Conservation (phyloP, 2,329 filamentous ascomycete genomes). For the Botrytis porri region DNA sequence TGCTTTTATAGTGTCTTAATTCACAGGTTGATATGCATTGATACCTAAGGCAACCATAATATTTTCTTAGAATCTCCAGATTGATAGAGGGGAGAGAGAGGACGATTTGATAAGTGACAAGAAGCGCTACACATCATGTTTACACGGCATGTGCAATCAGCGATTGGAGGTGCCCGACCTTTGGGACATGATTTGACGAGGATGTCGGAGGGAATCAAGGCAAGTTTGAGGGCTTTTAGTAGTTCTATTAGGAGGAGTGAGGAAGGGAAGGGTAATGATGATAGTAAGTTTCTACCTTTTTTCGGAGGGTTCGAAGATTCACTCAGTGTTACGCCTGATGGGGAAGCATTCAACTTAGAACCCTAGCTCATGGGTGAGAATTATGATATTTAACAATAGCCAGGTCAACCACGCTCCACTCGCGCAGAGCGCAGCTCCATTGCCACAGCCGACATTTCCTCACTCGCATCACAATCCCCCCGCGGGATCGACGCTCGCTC, state of each 20-base stretch:
- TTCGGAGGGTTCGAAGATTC: not conserved
- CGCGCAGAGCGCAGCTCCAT: slow-evolving; percentile 27
- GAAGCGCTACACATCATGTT: slow-evolving; percentile 34
- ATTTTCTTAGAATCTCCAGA: slow-evolving; percentile 3
- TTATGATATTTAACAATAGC: not conserved
- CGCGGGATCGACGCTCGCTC: slow-evolving; percentile 38
- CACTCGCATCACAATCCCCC: slow-evolving; percentile 29
- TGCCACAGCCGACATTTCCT: slow-evolving; percentile 34
- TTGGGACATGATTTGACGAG: slow-evolving; percentile 31
- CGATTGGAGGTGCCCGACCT: slow-evolving; percentile 36
- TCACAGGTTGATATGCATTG: not conserved
- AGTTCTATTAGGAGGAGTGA: slow-evolving; percentile 30
- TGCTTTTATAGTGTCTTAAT: not conserved
- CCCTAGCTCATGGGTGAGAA: fast-evolving
- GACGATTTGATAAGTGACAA: not conserved
- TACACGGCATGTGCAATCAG: slow-evolving; percentile 39
- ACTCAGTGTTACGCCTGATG: too few species aligned
- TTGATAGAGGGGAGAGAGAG: not conserved
- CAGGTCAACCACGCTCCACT: not conserved
- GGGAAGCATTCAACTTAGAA: not conserved
- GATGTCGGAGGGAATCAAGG: slow-evolving; percentile 37
- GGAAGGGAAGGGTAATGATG: slow-evolving; percentile 23
- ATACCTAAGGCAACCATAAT: not conserved
- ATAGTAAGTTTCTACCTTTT: slow-evolving; percentile 20
- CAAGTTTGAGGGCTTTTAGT: slow-evolving; percentile 37